Base-by-base conservation (phyloP, 768 basidiomycete species). In the Coprinopsis cinerea region DNA sequence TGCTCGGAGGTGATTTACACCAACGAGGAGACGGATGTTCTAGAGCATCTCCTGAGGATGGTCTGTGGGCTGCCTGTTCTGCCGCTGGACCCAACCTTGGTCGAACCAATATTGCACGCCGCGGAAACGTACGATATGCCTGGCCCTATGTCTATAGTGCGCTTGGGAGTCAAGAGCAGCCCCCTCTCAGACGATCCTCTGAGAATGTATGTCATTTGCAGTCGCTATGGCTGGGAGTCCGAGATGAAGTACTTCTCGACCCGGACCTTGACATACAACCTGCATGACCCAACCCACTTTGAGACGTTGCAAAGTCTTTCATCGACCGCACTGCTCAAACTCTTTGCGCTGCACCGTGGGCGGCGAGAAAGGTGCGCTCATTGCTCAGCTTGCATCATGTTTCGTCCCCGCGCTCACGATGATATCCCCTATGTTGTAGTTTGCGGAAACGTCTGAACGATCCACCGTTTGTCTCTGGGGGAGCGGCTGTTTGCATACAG, bases 61-160 rank as follows among this genome's bases (percentile, higher is more conserved):
- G 69, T 78, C 20, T 81, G 77, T 43, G 83, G 83, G 7, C 68
- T 82, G 10, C 68, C 79, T 0, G 70, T 85, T 14, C 66, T 73
- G 13, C 61, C 64, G 2, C 63, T 81, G 22, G 65, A 76, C 0
- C 79, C 76, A 59, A 81, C 82, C 55, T 52, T 63, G 26, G 64
- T 85, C 46, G 82, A 85, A 48, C 62, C 71, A 2, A 57, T 85
- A n/a, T 64, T 85, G 11, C 79, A 73, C 47, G 79, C 81, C 0
- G 77, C 82, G 0, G 82, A 85, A 58, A 83, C 83, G 57, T 85
- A 85, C 60, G 83, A 84, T 28, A 85, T 83, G 78, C 74, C 77
- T 0, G 83, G 83, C 0, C 80, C 82, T 1, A 67, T 71, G 51
- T 81, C 79, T 4, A 74, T 83, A 54, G 63, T 83, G 44, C 79